phyloP scores from a whole-genome alignment of 208 protist species.

The Sergeia podlipaevii region DNA sequence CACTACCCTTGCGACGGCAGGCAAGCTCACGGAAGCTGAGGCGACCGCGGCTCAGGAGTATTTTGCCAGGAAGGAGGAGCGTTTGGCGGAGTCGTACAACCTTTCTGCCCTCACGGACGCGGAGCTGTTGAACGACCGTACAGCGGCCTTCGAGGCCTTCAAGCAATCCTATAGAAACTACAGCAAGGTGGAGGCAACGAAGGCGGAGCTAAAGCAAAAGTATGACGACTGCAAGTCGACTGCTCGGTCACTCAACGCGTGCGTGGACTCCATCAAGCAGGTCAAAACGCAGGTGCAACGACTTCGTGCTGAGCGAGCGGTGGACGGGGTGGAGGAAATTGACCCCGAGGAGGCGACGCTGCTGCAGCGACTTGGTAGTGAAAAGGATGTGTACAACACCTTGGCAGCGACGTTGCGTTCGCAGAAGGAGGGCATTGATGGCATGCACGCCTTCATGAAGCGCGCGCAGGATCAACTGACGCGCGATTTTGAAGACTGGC shows the following conservation, averaged over 20 bases:
- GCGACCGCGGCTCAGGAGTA: conserved; percentile 48
- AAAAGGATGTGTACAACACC: conserved; percentile 58
- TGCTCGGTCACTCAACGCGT: conserved; percentile 56
- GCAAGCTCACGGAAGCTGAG: conserved; percentile 30
- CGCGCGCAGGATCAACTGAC: conserved; percentile 78
- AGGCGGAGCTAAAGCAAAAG: conserved; percentile 53
- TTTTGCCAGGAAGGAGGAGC: conserved; percentile 37
- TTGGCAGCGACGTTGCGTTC: conserved; percentile 31
- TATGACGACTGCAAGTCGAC: conserved; percentile 73
- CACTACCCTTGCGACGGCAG: conserved; percentile 22
- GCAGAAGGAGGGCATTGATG: conserved; percentile 84
- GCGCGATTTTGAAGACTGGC: conserved; percentile 86
- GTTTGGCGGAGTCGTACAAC: conserved; percentile 29
- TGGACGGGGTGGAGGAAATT: conserved; percentile 51
- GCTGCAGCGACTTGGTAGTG: conserved; percentile 18
- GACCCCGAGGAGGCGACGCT: conserved; percentile 43
- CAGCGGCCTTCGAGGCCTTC: conserved; percentile 84
- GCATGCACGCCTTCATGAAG: conserved; percentile 86
- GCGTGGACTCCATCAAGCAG: conserved; percentile 66
- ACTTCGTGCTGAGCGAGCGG: conserved; percentile 75
- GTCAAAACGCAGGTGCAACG: conserved; percentile 69
- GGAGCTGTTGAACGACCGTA: conserved; percentile 70
- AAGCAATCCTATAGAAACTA: conserved; percentile 75
- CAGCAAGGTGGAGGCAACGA: conserved; percentile 66
- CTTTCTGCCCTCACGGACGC: conserved; percentile 67